Base-by-base conservation (phyloP, 495 filamentous ascomycete genomes). In the Endocarpon pusillum region DNA sequence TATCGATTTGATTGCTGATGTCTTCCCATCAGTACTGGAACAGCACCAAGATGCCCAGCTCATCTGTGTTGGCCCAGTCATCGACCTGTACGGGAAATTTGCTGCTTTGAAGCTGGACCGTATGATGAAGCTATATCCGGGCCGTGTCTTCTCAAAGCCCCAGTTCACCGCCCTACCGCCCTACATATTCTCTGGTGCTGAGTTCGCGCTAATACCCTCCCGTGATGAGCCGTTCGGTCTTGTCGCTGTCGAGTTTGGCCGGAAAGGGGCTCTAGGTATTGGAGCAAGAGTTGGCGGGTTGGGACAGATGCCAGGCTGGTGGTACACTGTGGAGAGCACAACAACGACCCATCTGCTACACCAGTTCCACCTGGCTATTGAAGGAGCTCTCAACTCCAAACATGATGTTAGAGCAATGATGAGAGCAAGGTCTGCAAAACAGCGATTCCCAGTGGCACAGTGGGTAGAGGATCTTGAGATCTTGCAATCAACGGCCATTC, bases 221-320 rank as follows among this genome's bases (percentile, higher is more conserved):
- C 70, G 79, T 37, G 79, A 85, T 40, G 79, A 85, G 48, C 79
- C 79, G 0, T 85, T 85, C 41, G 79, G 79, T 19, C 53, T 85
- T n/a, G 79, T 83, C 3, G 79, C 78, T 20, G 78, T 84, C 28
- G 78, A 84, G 45, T 84, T 83, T 42, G 78, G 78, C 18, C 63
- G 78, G 17, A 82, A 83, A 48, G 78, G 78, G 26, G 79, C 78
- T 10, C 60, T 84, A 11, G 77, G 78, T 33, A 75, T 84, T 34
- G 78, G 78, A 15, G 72, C 75, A 21, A 52, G 65, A 32, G 79
- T 22, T 81, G 62, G 75, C 59, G 76, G 76, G 52, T 47, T 72
- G 16, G 67, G 67, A 9, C 60, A 67, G 34, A 69, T 71, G 64
- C 64, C 62, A 3, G 68, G 70, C 12, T 75, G 69, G 59, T 75